A percentile compares a stretch with the other conserved stretches of the same genome.
These are phyloP conservation scores for Oropetium thomaeum DNA, from an alignment of 176 grass and related monocot species.

Conservation along the genomic window DNA sequence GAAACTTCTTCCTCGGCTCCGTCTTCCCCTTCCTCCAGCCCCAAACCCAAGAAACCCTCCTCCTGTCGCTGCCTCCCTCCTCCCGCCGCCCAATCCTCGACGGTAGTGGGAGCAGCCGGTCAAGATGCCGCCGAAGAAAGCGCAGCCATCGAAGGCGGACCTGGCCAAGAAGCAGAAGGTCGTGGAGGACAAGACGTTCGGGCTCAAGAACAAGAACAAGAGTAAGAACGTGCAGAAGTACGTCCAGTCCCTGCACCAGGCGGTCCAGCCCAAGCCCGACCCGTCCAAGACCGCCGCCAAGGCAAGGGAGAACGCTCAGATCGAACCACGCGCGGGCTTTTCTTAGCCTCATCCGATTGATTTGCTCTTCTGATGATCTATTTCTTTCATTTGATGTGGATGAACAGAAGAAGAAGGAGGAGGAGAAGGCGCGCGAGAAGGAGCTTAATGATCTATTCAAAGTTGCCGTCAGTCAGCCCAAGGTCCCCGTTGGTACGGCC, in stretches of 20 bases:
- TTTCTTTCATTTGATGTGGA: conserved; percentile 18
- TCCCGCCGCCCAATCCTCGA: not conserved
- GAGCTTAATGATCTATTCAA: conserved; percentile 99
- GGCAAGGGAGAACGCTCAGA: conserved; percentile 34
- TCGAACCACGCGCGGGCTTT: conserved; percentile 15
- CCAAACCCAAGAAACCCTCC: conserved; percentile 51
- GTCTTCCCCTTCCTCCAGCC: conserved; percentile 26
- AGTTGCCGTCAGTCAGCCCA: conserved; percentile 97
- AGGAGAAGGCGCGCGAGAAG: conserved; percentile 90
- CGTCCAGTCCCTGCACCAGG: conserved; percentile 74
- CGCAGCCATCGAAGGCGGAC: conserved; percentile 61
- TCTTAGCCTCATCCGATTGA: not conserved
- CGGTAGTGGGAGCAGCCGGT: not conserved
- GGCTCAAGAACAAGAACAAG: conserved; percentile 99
- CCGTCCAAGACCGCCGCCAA: conserved; percentile 67
- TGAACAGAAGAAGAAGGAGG: conserved; percentile 98
- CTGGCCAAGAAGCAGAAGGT: conserved; percentile 96
- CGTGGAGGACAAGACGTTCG: conserved; percentile 99
- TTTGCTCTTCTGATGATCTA: conserved; percentile 8
- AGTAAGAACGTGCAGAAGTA: conserved; percentile 99
- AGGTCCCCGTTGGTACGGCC: conserved; percentile 85
- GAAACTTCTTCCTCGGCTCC: conserved; percentile 50
- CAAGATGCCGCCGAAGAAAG: conserved; percentile 92
- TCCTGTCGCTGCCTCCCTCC: conserved; percentile 14
- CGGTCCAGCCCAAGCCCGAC: conserved; percentile 79